phyloP scores from a whole-genome alignment of 192 early-diverging fungal genomes.

The Coemansia sp. region DNA sequence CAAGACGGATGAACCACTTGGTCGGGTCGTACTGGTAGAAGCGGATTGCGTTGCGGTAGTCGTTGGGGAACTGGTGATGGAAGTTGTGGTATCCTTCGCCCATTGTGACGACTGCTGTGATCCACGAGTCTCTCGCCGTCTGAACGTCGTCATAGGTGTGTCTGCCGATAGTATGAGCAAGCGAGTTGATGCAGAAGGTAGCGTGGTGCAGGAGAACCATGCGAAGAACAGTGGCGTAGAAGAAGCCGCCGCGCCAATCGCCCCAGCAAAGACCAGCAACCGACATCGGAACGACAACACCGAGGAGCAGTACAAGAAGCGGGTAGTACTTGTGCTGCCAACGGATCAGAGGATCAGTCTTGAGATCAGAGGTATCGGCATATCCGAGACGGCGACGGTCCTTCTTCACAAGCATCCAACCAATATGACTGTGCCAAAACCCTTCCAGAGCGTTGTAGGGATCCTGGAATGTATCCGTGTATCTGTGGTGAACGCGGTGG shows the following conservation, averaged over 20 bases:
- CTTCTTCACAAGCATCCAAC: conserved; percentile 85
- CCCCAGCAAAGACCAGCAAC: conserved; percentile 84
- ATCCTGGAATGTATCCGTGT: conserved; percentile 81
- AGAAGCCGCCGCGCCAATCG: conserved; percentile 81
- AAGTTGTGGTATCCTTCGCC: conserved; percentile 88
- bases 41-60: conserved; percentile 80
- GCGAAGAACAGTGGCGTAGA: conserved; percentile 71
- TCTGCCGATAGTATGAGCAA: conserved; percentile 78
- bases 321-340: conserved; percentile 81
- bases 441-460: conserved; percentile 83
- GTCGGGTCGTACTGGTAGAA: conserved; percentile 82
- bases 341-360: conserved; percentile 67
- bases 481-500: conserved; percentile 87
- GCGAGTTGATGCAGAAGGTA: conserved; percentile 84
- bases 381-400: conserved; percentile 71
- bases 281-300: conserved; percentile 77
- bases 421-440: conserved; percentile 78
- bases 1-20: conserved; percentile 75
- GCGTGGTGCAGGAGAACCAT: conserved; percentile 82
- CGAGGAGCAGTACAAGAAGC: conserved; percentile 68
- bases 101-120: conserved; percentile 75
- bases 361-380: conserved; percentile 79
- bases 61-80: conserved; percentile 85
- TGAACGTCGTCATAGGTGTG: conserved; percentile 77
- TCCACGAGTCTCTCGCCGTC: conserved; percentile 80